These are phyloP conservation scores for Priceomyces fermenticarens DNA, from an alignment of 805 yeast species.

Conservation along the genomic window DNA sequence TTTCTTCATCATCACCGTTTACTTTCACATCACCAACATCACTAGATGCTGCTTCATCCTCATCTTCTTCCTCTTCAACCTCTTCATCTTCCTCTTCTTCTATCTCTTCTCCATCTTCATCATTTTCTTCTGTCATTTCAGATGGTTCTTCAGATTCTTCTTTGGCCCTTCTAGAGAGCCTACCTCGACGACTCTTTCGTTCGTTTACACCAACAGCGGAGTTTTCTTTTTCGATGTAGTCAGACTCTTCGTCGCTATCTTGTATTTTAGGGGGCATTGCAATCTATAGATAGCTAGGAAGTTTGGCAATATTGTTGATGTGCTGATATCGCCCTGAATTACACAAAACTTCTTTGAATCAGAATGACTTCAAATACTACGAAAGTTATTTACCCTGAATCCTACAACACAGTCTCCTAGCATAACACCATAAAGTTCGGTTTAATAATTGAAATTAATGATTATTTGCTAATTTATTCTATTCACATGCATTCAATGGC, in stretches of 20 bases:
- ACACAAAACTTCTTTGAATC: too few species aligned
- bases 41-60: constrained; percentile 9
- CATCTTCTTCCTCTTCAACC: constrained; percentile 14
- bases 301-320: too few species aligned
- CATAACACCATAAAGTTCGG: too few species aligned
- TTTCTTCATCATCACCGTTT: constrained; percentile 21
- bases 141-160: constrained; percentile 10
- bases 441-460: too few species aligned
- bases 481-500: too few species aligned
- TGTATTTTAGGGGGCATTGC: constrained; percentile 10
- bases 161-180: too few species aligned
- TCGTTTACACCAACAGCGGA: constrained; percentile 7
- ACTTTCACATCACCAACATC: constrained; percentile 11
- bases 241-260: constrained; percentile 13
- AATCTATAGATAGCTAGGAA: too few species aligned
- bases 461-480: too few species aligned
- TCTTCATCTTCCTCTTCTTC: constrained; percentile 11
- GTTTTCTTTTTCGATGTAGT: constrained; percentile 6
- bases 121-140: constrained; percentile 9
- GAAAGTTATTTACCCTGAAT: too few species aligned
- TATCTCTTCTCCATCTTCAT: constrained; percentile 6
- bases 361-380: too few species aligned
- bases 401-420: too few species aligned
- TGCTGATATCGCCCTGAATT: too few species aligned
- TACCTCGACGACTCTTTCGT: constrained; percentile 3